Conservation (phyloP, 1,139 yeast species). For the Hyphopichia pseudoburtonii region DNA sequence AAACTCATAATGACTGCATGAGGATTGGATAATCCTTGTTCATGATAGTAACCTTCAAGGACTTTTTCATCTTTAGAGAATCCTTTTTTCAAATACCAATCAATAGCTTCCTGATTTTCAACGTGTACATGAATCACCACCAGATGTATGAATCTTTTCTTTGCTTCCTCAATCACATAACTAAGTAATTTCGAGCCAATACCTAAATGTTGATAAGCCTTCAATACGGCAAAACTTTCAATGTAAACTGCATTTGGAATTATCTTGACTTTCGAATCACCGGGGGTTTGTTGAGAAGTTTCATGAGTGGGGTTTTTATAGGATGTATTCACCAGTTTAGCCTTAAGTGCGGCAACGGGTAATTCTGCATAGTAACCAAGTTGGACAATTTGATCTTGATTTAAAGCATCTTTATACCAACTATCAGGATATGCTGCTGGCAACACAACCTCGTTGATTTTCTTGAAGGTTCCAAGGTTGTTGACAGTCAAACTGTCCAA, state of each 20-base stretch:
- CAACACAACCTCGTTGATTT: slow-evolving; percentile 44
- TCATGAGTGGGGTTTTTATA: slow-evolving; percentile 22
- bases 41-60: slow-evolving; percentile 51
- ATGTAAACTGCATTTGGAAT: slow-evolving; percentile 58
- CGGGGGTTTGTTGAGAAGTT: slow-evolving; percentile 19
- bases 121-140: slow-evolving; percentile 61
- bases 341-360: slow-evolving; percentile 72
- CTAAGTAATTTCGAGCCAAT: slow-evolving; percentile 61
- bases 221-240: slow-evolving; percentile 65
- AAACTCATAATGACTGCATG: slow-evolving; percentile 43
- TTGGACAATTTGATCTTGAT: slow-evolving; percentile 33
- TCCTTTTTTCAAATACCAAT: slow-evolving; percentile 59
- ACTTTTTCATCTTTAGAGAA: slow-evolving; percentile 39
- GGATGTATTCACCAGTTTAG: slow-evolving; percentile 40
- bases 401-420: slow-evolving; percentile 45
- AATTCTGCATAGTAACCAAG: slow-evolving; percentile 60
- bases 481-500: slow-evolving; percentile 57
- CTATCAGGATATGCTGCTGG: slow-evolving; percentile 44
- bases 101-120: slow-evolving; percentile 42
- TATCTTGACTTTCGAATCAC: slow-evolving; percentile 31
- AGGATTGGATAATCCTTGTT: slow-evolving; percentile 44
- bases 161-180: slow-evolving; percentile 55
- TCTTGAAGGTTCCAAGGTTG: slow-evolving; percentile 53
- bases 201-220: slow-evolving; percentile 58
- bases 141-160: slow-evolving; percentile 52